Evolutionary conservation across 768 basidiomycete genomes (phyloP).

Genomic region (Tulasnella sp.): DNA sequence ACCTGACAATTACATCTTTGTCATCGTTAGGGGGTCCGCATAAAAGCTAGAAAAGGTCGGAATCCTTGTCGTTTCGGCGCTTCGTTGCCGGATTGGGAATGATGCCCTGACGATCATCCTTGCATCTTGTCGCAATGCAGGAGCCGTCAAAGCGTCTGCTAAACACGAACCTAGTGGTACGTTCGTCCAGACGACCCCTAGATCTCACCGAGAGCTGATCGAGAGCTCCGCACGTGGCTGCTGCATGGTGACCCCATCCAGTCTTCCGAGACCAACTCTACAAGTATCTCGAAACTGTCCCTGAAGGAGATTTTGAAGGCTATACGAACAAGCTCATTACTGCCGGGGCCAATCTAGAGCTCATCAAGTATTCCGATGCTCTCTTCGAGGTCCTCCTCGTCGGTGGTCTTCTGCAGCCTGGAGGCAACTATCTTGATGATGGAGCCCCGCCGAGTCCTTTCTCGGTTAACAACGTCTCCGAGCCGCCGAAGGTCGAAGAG

Average conservation of each 20-base stretch:
- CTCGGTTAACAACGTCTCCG: constrained; percentile 71
- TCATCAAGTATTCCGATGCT: constrained; percentile 92
- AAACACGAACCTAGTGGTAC: constrained; percentile 78
- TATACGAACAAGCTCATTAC: constrained; percentile 76
- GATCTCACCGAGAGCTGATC: constrained; percentile 1
- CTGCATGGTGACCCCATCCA: constrained; percentile 22
- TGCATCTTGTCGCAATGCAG: background rate
- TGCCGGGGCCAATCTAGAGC: constrained; percentile 88
- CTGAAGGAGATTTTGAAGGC: constrained; percentile 68
- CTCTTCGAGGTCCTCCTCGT: constrained; percentile 95
- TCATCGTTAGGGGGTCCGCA: constrained; percentile 43
- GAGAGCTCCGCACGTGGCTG: background rate
- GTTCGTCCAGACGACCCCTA: constrained; percentile 20
- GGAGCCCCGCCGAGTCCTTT: constrained; percentile 78
- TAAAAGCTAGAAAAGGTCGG: constrained; percentile 77
- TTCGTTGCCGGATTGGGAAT: background rate
- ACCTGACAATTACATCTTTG: background rate
- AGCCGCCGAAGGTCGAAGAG: constrained; percentile 70
- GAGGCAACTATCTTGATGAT: constrained; percentile 83
- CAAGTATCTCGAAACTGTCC: constrained; percentile 78
- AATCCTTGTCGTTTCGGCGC: background rate
- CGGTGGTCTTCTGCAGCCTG: constrained; percentile 93
- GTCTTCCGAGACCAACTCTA: constrained; percentile 91
- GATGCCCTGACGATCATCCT: constrained; percentile 10
- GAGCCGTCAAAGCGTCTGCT: constrained; percentile 77